Evolutionary conservation across 805 yeast genomes (phyloP), one percentile per base, ranked within the genome.

Genomic region (Zygosaccharomyces bisporus): DNA sequence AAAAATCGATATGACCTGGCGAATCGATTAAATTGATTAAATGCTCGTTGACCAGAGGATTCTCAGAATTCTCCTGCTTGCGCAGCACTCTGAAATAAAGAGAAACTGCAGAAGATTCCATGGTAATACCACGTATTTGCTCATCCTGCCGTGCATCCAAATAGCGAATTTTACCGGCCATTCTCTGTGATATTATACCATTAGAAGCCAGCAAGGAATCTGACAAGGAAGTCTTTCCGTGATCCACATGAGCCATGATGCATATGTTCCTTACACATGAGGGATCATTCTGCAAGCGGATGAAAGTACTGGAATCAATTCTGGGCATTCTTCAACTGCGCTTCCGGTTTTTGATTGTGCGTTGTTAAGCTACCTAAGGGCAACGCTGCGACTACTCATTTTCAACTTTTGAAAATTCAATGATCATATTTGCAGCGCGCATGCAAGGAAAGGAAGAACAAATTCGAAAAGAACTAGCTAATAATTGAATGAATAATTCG

Each of bases 1-100:
- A 84, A 63, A 93, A 93, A 67, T 93, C 99, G 47, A 93, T 88
- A 58, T 93, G 99, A n/a, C 99, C 99, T 0, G 99, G 99, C 0
- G 98, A 91, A 66, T 93, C 99, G 46, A 93, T 91, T 56, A 93
- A 74, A 60, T 93, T 93, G 59, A 93, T 83, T 44, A 93, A 69
- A 65, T 86, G 86, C 58, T 93, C 96, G 33, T 78, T 79, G 31
- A 83, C 76, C n/a, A 68, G 46, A 16, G 74, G 72, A 46, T 66
- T 81, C 8, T 70, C 68, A 2, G 55, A 58, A 4, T 68, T 73
- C 32, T 63, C 65, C 35, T 65, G 69, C 44, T 68, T 69, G 48
- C 70, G 74, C 49, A 82, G 67, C 3, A 88, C 81, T 58, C 83
- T 80, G 67, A 91, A 93, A 60, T 85, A 90, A n/a, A 93, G 69